Conservation (phyloP, 2,329 filamentous ascomycete species). For the Aquanectria penicillioides region DNA sequence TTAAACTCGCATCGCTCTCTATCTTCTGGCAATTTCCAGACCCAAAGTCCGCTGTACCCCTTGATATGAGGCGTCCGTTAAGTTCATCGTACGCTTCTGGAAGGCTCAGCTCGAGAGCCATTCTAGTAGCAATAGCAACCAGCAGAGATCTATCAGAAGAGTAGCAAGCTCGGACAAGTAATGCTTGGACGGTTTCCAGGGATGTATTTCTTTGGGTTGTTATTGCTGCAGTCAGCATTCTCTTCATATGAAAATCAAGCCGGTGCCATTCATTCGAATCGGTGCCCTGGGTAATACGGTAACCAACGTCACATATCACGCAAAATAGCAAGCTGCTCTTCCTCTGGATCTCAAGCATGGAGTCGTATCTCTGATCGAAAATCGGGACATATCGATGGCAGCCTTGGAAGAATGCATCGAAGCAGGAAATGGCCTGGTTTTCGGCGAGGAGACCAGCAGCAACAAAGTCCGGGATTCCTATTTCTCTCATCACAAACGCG, state of each 20-base stretch:
- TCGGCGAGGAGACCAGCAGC: background rate
- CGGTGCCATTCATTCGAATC: constrained; percentile 52
- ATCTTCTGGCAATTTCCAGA: too few species aligned
- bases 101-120: constrained; percentile 60
- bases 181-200: constrained; percentile 61
- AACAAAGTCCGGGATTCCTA: background rate
- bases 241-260: constrained; percentile 55
- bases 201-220: constrained; percentile 40
- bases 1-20: constrained; percentile 46
- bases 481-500: background rate
- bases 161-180: constrained; percentile 63
- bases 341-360: constrained; percentile 54
- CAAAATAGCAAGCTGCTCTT: constrained; percentile 62
- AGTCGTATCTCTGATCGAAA: constrained; percentile 49
- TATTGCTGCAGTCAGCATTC: constrained; percentile 53
- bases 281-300: constrained; percentile 54
- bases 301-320: constrained; percentile 62
- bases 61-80: constrained; percentile 39
- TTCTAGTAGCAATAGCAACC: constrained; percentile 59
- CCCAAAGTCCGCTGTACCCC: constrained; percentile 2
- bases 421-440: background rate
- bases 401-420: background rate
- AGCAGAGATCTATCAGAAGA: constrained; percentile 61
- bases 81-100: constrained; percentile 54
- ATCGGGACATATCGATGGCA: background rate